Conservation (phyloP, 2,329 filamentous ascomycete genomes). For the Rasamsonia emersonii region DNA sequence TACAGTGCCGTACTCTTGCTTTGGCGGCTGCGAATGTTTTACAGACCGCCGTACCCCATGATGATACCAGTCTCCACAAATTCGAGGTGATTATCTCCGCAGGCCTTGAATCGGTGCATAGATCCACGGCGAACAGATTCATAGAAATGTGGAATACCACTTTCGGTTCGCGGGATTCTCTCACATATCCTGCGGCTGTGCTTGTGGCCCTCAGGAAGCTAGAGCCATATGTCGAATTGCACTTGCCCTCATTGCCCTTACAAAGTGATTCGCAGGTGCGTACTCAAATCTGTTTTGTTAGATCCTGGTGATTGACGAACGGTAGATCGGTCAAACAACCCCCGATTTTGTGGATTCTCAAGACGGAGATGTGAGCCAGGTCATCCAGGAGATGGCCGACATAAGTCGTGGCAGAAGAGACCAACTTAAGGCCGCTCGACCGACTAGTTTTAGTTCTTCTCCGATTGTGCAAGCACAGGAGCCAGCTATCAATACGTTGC, state of each 20-base stretch:
- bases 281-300: not conserved
- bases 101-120: slow-evolving; percentile 46
- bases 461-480: slow-evolving; percentile 16
- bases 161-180: slow-evolving; percentile 51
- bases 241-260: slow-evolving; percentile 40
- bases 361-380: slow-evolving; percentile 33
- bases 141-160: slow-evolving; percentile 61
- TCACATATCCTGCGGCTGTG: slow-evolving; percentile 59
- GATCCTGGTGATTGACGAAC: slow-evolving; percentile 5
- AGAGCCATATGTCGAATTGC: slow-evolving; percentile 45
- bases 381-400: slow-evolving; percentile 13
- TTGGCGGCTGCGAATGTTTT: slow-evolving; percentile 23
- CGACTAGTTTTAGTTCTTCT: slow-evolving; percentile 19
- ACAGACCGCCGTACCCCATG: slow-evolving; percentile 18
- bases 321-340: slow-evolving; percentile 9
- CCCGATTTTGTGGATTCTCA: slow-evolving; percentile 41
- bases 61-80: slow-evolving; percentile 38
- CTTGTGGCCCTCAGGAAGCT: slow-evolving; percentile 55
- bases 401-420: slow-evolving; percentile 6
- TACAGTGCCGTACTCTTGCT: slow-evolving; percentile 25
- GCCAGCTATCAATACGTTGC: slow-evolving; percentile 11
- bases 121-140: slow-evolving; percentile 42
- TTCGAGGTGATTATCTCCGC: slow-evolving; percentile 44
- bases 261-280: slow-evolving; percentile 25
- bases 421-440: slow-evolving; percentile 6